Base-by-base conservation (phyloP, 2,329 filamentous ascomycete genomes). In the Macrophomina pseudophaseolina region DNA sequence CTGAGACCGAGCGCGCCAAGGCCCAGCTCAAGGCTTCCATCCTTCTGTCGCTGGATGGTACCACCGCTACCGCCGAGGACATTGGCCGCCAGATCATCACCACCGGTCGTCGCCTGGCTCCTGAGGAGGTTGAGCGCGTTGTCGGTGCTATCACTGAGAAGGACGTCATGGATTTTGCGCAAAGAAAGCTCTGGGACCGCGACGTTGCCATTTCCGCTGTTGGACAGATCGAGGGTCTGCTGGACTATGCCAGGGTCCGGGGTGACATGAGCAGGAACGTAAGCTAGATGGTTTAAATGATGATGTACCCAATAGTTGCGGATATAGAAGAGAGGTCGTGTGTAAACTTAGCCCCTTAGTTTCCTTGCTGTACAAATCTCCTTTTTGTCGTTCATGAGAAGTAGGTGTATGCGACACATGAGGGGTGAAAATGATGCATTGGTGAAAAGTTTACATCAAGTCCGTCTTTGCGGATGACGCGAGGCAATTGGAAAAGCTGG, bases 11-110 rank as follows among this genome's bases (percentile, higher is more conserved):
- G 88, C 94, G 95, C 74, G 95, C 95, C 82, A 99, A 99, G 89
- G 92, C 95, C 71, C 95, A 99, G 86, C 90, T 99, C 76, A 99
- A 99, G 89, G 95, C 95, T 70, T 97, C 94, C 65, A 94, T 99
- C 77, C 92, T 99, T 69, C 90, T 99, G 72, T 97, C 93, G 64
- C 92, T 99, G 38, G 95, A 99, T 80, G 96, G 94, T 80, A 98
- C 95, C 78, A 98, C 95, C 58, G 93, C 95, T 74, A 91, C 97
- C 65, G 95, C 95, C 69, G 95, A 99, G 86, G 95, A 99, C 80
- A 97, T 99, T 80, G 95, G 95, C 77, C 92, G 95, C 81, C 95
- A 99, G 85, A 93, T 99, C 82, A 90, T 99, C 84, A 98, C 94
- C 77, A 98, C 95, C 67, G 95, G 95, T 79, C 91, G 94, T 76